Percentiles rank a stretch among this genome's conserved stretches.
Conservation (phyloP, 768 basidiomycete species). For the Galerina marginata region DNA sequence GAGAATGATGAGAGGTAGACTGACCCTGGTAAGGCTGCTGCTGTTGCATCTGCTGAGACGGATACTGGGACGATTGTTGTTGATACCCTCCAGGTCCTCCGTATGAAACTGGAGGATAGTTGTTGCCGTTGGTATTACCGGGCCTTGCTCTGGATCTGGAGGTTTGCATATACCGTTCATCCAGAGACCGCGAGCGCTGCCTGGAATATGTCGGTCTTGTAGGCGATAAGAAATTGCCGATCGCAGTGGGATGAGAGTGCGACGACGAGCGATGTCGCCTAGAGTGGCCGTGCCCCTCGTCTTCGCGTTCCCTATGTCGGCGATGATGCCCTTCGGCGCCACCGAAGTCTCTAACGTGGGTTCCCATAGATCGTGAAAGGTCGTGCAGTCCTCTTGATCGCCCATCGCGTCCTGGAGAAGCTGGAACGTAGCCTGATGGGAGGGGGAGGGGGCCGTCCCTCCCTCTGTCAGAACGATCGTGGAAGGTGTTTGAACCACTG, state of each 20-base stretch:
- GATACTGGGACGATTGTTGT: not conserved
- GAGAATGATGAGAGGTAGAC: not conserved
- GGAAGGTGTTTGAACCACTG: too few relatives aligned
- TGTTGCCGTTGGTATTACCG: not conserved
- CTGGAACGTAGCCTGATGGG: slow-evolving; percentile 8
- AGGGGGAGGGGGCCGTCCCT: not conserved
- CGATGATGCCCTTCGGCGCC: not conserved
- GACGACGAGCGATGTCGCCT: slow-evolving; percentile 6
- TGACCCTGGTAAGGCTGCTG: not conserved
- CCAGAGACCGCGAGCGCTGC: slow-evolving; percentile 9
- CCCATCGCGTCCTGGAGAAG: not conserved
- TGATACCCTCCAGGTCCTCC: not conserved
- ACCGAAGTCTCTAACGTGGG: not conserved
- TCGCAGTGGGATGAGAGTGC: not conserved
- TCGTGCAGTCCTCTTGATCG: not conserved
- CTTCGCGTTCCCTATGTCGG: not conserved
- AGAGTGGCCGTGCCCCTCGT: not conserved
- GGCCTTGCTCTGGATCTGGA: not conserved
- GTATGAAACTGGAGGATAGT: not conserved
- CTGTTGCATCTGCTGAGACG: not conserved
- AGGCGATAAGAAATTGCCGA: not conserved
- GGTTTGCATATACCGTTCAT: slow-evolving; percentile 6
- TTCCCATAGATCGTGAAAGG: not conserved
- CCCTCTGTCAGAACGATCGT: not conserved
- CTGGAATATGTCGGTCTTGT: slow-evolving; percentile 8